These are phyloP conservation scores for Yamadazyma phyllophila DNA, from an alignment of 805 yeast species.

Conservation along the genomic window DNA sequence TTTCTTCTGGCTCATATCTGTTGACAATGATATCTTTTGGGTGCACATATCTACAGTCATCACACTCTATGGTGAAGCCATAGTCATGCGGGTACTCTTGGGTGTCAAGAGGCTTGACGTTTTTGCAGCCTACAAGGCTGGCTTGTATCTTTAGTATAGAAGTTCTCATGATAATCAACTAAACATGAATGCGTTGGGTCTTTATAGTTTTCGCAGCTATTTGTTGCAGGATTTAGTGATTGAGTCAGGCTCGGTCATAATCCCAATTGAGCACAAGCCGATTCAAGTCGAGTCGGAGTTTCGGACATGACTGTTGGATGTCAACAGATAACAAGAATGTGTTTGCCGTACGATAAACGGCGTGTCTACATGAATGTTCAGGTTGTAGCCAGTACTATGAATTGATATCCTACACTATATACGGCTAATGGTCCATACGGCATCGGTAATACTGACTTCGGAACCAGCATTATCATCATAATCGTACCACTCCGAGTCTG, in stretches of 20 bases:
- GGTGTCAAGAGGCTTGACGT: slow-evolving; percentile 15
- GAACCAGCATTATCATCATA: slow-evolving; percentile 81
- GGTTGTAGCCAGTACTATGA: no score
- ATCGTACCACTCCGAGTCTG: slow-evolving; percentile 90
- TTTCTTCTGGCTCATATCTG: slow-evolving; percentile 9
- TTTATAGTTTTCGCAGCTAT: slow-evolving; percentile 4
- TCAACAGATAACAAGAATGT: not conserved
- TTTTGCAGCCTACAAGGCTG: slow-evolving; percentile 12
- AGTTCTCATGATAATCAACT: slow-evolving; percentile 11
- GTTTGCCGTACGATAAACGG: not conserved
- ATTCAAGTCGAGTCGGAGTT: not conserved
- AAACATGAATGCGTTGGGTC: not conserved
- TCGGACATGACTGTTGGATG: not conserved
- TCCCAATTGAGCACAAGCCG: not conserved
- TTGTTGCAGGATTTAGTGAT: not conserved
- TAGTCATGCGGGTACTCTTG: slow-evolving; percentile 17
- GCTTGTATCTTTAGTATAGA: slow-evolving; percentile 11
- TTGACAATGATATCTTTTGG: slow-evolving; percentile 9
- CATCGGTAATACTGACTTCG: slow-evolving; percentile 79
- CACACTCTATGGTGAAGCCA: slow-evolving; percentile 12
- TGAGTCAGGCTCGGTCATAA: slow-evolving; percentile 4
- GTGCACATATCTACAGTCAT: slow-evolving; percentile 7
- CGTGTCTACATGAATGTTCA: not conserved
- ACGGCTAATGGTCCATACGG: slow-evolving; percentile 59
- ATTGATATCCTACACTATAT: no score